phyloP scores from a whole-genome alignment of 108 stramenopile species.

The Mayamaea pseudoterrestris region DNA sequence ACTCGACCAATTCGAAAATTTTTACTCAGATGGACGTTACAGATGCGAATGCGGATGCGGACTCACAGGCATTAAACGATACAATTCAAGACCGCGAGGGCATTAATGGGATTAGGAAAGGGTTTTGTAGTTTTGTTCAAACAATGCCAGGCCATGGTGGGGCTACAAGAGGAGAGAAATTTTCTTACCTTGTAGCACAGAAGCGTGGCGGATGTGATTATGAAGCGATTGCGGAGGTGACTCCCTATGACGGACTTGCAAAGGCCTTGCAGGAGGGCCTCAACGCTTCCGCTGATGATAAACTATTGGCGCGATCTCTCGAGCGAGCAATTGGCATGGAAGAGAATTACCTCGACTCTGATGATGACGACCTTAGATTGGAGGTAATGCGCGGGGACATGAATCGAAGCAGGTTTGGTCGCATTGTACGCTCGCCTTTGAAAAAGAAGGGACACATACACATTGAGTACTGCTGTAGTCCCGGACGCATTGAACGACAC shows the following conservation, averaged over 20 bases:
- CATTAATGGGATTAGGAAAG: neutral
- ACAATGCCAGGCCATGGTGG: slow-evolving; percentile 40
- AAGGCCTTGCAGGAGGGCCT: neutral
- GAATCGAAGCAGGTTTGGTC: slow-evolving; percentile 41
- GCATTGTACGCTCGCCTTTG: slow-evolving; percentile 62
- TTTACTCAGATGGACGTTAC: slow-evolving; percentile 12
- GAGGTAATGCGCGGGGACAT: slow-evolving; percentile 50
- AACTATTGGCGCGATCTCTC: slow-evolving; percentile 5
- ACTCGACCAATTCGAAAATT: slow-evolving; percentile 8
- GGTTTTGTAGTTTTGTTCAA: slow-evolving; percentile 81
- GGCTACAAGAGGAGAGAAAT: slow-evolving; percentile 56
- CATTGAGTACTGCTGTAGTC: slow-evolving; percentile 58
- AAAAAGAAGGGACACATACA: slow-evolving; percentile 69
- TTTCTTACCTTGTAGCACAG: slow-evolving; percentile 73
- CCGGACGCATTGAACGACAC: slow-evolving; percentile 49
- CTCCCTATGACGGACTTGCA: neutral
- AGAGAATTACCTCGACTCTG: slow-evolving; percentile 33
- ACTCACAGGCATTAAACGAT: slow-evolving; percentile 17
- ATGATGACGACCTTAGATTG: slow-evolving; percentile 48
- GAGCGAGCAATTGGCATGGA: slow-evolving; percentile 9
- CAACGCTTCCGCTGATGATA: neutral
- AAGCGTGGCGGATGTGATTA: slow-evolving; percentile 25
- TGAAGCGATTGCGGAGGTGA: neutral
- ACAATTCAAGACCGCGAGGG: slow-evolving; percentile 18
- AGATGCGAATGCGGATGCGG: slow-evolving; percentile 17